phyloP scores from a whole-genome alignment of 371 early-diverging fungal genomes.

The Umbelopsis sp. region DNA sequence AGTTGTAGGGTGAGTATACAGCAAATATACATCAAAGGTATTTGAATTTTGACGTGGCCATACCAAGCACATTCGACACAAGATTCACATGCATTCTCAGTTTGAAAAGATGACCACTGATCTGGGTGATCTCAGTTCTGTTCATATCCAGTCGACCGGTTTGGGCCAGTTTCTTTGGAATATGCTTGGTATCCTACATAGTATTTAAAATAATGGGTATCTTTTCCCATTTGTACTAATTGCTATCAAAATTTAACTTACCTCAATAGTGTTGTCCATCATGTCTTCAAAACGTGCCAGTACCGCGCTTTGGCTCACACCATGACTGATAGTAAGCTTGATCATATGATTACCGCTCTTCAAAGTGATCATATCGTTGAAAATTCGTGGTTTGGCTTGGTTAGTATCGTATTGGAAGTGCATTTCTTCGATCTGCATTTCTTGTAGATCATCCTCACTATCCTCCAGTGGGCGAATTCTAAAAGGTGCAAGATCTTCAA shows the following conservation, averaged over 20 bases:
- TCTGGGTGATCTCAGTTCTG: conserved; percentile 77
- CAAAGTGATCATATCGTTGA: conserved; percentile 76
- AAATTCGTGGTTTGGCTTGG: conserved; percentile 63
- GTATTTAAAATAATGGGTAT: not conserved
- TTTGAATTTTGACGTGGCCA: not conserved
- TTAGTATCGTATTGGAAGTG: conserved; percentile 83
- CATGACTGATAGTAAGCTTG: conserved; percentile 76
- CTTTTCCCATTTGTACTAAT: not conserved
- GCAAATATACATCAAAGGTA: too few species aligned
- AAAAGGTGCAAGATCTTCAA: conserved; percentile 68
- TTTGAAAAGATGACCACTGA: conserved; percentile 75
- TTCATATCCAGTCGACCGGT: conserved; percentile 52
- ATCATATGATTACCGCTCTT: conserved; percentile 78
- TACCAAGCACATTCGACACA: conserved; percentile 58
- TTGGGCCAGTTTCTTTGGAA: conserved; percentile 56
- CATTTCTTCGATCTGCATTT: conserved; percentile 90
- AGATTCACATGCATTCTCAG: conserved; percentile 62
- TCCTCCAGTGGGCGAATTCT: conserved; percentile 47
- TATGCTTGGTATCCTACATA: conserved; percentile 50
- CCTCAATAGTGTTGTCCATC: conserved; percentile 70
- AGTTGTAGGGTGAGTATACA: not conserved
- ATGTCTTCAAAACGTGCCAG: conserved; percentile 71
- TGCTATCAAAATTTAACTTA: conserved; percentile 16
- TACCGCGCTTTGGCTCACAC: conserved; percentile 70
- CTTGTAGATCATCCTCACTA: conserved; percentile 53